A percentile compares a stretch with the other conserved stretches of the same genome.
Conservation (phyloP, 2,329 filamentous ascomycete genomes). For the Diaporthe vaccinii region DNA sequence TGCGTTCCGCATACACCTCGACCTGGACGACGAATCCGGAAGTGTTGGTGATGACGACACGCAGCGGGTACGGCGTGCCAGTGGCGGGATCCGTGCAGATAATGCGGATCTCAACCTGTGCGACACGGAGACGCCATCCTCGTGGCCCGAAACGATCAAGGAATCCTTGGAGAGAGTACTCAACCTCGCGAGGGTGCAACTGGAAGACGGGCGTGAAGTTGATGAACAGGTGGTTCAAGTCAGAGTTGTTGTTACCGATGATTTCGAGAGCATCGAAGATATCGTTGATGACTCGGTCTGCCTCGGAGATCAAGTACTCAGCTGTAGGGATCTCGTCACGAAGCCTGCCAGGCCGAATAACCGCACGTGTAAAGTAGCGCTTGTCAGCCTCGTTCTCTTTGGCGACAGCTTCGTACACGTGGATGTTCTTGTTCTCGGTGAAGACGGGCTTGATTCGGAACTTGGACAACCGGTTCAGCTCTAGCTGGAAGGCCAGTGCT, state of each 20-base stretch:
- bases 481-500: conserved; percentile 97
- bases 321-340: conserved; percentile 98
- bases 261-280: conserved; percentile 98
- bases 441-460: conserved; percentile 99
- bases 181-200: conserved; percentile 88
- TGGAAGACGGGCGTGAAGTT: conserved; percentile 99
- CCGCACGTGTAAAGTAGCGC: conserved; percentile 97
- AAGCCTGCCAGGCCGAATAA: conserved; percentile 93
- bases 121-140: conserved; percentile 95
- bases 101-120: conserved; percentile 97
- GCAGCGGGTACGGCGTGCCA: conserved; percentile 88
- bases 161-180: conserved; percentile 94
- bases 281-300: conserved; percentile 95
- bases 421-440: conserved; percentile 98
- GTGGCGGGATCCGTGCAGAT: conserved; percentile 93
- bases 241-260: conserved; percentile 98
- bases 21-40: conserved; percentile 98
- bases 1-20: conserved; percentile 97
- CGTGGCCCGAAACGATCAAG: conserved; percentile 95
- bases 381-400: conserved; percentile 97
- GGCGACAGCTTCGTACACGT: conserved; percentile 96
- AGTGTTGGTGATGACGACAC: conserved; percentile 97
- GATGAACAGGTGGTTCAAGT: conserved; percentile 99
- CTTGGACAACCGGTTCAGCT: conserved; percentile 92
- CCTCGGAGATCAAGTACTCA: conserved; percentile 97